Evolutionary conservation across 352 stramenopile species (phyloP).

Genomic region (Globisporangium radiosum): DNA sequence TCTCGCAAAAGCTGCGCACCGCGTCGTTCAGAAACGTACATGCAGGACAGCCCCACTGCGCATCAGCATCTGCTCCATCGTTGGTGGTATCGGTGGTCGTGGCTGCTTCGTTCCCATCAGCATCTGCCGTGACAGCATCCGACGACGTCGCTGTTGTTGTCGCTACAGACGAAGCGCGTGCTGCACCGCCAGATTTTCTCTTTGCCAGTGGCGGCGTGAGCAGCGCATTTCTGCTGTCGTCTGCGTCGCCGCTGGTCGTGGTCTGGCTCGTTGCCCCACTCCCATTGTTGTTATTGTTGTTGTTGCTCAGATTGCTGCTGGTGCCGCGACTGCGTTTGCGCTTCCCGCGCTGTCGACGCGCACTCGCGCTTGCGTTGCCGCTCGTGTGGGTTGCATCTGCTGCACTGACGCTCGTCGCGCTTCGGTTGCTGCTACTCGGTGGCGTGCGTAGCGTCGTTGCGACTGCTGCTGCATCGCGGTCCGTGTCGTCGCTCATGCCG

Average conservation of each 20-base stretch:
- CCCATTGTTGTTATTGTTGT: constrained; percentile 3
- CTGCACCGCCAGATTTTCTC: constrained; percentile 4
- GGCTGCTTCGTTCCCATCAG: constrained; percentile 2
- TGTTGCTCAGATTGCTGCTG: constrained; percentile 4
- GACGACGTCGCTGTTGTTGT: constrained; percentile 1
- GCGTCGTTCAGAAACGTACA: constrained; percentile 73
- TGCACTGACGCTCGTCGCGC: neutral
- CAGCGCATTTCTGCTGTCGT: neutral
- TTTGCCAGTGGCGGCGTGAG: neutral
- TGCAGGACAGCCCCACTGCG: constrained; percentile 52
- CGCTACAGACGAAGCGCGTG: neutral
- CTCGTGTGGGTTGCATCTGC: neutral
- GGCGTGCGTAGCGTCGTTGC: neutral
- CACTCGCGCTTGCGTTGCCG: constrained; percentile 7
- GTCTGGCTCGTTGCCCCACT: neutral
- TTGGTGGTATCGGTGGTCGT: constrained; percentile 2
- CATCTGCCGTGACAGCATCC: no score
- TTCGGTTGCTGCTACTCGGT: neutral
- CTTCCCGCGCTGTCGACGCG: constrained; percentile 20
- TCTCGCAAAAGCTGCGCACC: constrained; percentile 58
- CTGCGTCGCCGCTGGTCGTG: constrained; percentile 1
- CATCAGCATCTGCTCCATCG: constrained; percentile 4
- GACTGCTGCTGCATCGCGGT: neutral
- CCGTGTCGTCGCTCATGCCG: constrained; percentile 6
- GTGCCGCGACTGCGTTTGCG: constrained; percentile 25